Conservation (phyloP, 23 red algal genomes). For the Gracilaria gracilis region DNA sequence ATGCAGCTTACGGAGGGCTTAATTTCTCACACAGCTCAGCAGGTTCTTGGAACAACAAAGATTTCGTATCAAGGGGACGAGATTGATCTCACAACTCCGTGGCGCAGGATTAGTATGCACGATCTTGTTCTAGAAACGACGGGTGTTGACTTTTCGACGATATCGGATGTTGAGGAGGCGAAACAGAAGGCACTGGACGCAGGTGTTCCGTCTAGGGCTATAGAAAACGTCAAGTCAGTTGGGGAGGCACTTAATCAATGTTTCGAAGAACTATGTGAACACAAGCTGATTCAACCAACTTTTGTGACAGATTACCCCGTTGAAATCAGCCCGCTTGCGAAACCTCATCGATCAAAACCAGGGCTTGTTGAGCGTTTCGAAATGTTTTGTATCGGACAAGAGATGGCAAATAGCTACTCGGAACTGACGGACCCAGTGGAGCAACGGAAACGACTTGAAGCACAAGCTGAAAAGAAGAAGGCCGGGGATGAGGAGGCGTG, state of each 20-base stretch:
- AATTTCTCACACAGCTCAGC: conserved; percentile 44
- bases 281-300: conserved; percentile 82
- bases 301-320: conserved; percentile 97
- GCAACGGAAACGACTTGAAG: conserved; percentile 85
- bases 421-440: conserved; percentile 94
- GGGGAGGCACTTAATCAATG: conserved; percentile 75
- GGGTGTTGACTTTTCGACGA: conserved; percentile 54
- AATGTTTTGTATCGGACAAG: conserved; percentile 87
- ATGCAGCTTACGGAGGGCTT: conserved; percentile 94
- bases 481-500: conserved; percentile 96
- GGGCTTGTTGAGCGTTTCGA: conserved; percentile 95
- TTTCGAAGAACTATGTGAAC: conserved; percentile 95
- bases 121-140: conserved; percentile 80
- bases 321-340: conserved; percentile 92
- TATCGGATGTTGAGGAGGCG: conserved; percentile 37
- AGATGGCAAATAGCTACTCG: conserved; percentile 92
- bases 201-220: background rate
- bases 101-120: conserved; percentile 85
- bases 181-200: conserved; percentile 32
- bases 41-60: conserved; percentile 65
- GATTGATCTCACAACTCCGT: conserved; percentile 81
- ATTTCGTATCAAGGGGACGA: conserved; percentile 79
- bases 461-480: conserved; percentile 74
- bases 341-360: conserved; percentile 80
- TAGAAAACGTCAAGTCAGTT: conserved; percentile 47